Base-by-base conservation (phyloP, 108 stramenopile genomes). In the Cyclotella atomus region DNA sequence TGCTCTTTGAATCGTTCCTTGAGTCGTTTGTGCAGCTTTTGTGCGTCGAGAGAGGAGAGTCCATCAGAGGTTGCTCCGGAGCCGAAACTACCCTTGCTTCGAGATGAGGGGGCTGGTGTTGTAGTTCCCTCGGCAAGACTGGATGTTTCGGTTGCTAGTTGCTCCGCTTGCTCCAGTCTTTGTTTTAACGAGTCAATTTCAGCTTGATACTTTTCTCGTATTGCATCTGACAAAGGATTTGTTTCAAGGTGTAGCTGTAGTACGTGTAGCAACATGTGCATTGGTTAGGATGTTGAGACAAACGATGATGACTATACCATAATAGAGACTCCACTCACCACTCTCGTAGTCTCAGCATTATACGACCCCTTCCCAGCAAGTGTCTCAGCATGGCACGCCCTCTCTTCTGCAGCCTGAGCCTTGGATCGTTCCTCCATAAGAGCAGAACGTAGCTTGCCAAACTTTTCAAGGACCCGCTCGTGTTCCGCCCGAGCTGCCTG, bases 1-100 rank as follows among this genome's bases (percentile, higher is more conserved):
- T 93, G 94, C 59, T 97, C 93, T 69, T 85, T 87, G 85, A 98
- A 98, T 28, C 81, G 81, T 73, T 96, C 88, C 61, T 96, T 96
- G 60, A 98, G 84, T 7, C 97, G 92, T 45, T 91, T 82, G 63
- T 95, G 91, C 32, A 95, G 71, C 72, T 96, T 97, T 41, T 90
- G 84, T 17, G 89, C 87, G 71, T 98, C 96, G 15, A 89, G 70
- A 32, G 70, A 60, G 46, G 74, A 55, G 47, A 54, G 34, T 8
- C 43, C 53, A 36, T 68, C 53, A 1, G 61, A 62, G 9, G 61
- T 29, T 29, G 68, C 30, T 25, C 33, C 43, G 34, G 75, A 84
- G 47, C 78, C 78, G 15, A 81, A 38, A 29, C 73, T 70, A 20
- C 73, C 73, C n/a, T n/a, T n/a, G 34, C 69, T 25, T n/a, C 38